Evolutionary conservation across 768 basidiomycete species (phyloP).

Genomic region (Trametes elegans): DNA sequence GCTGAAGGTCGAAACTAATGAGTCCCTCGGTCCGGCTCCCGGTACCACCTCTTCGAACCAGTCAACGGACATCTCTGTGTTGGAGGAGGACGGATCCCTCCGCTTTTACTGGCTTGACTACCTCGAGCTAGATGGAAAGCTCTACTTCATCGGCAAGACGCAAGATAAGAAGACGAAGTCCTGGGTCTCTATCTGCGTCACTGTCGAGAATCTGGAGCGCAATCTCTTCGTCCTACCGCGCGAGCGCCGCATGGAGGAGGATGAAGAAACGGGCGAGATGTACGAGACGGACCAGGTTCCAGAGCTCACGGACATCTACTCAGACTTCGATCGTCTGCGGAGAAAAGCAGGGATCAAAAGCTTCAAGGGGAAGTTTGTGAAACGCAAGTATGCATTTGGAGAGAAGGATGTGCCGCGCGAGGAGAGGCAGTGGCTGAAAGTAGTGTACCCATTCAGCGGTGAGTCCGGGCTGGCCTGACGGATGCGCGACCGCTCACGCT

Average conservation of each 20-base stretch:
- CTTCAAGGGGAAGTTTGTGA: slow-evolving; percentile 83
- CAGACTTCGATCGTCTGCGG: slow-evolving; percentile 80
- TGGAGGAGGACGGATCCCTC: slow-evolving; percentile 83
- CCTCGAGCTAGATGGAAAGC: slow-evolving; percentile 77
- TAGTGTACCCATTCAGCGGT: slow-evolving; percentile 89
- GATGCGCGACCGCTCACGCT: neutral
- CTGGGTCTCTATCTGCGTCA: slow-evolving; percentile 86
- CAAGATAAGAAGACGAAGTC: slow-evolving; percentile 66
- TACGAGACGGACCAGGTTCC: slow-evolving; percentile 77
- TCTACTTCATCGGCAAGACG: slow-evolving; percentile 91
- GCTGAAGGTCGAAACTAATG: slow-evolving; percentile 57
- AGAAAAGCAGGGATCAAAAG: slow-evolving; percentile 63
- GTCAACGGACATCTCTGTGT: slow-evolving; percentile 47
- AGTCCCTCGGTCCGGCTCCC: slow-evolving; percentile 52
- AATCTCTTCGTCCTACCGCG: slow-evolving; percentile 91
- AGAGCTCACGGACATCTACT: slow-evolving; percentile 65
- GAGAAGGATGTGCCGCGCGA: slow-evolving; percentile 76
- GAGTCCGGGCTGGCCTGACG: slow-evolving; percentile 21
- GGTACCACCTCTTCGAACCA: slow-evolving; percentile 31
- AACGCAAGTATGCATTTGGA: slow-evolving; percentile 90
- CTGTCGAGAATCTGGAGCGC: slow-evolving; percentile 80
- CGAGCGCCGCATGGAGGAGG: slow-evolving; percentile 53
- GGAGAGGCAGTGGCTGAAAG: slow-evolving; percentile 88
- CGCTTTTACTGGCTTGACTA: slow-evolving; percentile 97
- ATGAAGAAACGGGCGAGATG: slow-evolving; percentile 57